phyloP scores from a whole-genome alignment of 257 asterid species.

The Paraleonurus japonicus region DNA sequence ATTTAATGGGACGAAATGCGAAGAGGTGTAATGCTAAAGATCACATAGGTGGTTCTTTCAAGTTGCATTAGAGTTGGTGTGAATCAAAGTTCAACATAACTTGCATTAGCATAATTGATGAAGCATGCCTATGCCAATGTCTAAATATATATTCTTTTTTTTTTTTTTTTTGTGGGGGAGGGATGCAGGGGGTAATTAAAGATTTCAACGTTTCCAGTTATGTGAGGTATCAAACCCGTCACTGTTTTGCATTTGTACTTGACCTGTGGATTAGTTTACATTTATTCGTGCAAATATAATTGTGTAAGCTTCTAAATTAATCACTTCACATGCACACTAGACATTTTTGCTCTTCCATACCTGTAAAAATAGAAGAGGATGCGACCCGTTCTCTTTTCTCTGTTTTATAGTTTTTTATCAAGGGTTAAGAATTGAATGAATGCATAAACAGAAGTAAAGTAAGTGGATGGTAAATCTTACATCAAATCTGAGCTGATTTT shows the following conservation, averaged over 20 bases:
- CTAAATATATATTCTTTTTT: neutral
- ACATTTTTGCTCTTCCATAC: neutral
- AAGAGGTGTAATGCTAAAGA: neutral
- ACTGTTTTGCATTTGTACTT: neutral
- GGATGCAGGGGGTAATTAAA: neutral
- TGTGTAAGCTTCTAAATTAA: neutral
- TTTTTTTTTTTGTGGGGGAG: neutral
- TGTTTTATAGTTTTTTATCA: neutral
- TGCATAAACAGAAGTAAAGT: neutral
- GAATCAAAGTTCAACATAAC: neutral
- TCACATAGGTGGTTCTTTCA: slow-evolving; percentile 2
- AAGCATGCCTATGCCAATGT: neutral
- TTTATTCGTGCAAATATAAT: neutral
- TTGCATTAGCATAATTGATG: neutral
- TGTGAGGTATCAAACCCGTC: neutral
- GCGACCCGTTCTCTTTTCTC: neutral
- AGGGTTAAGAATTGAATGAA: neutral
- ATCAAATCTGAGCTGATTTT: too few species aligned
- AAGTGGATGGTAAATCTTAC: too few species aligned
- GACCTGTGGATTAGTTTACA: neutral
- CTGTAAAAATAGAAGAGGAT: neutral
- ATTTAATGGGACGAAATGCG: slow-evolving; percentile 2
- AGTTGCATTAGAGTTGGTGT: neutral
- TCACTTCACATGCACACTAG: neutral
- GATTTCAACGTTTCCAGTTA: neutral